Evolutionary conservation across 1,284 basidiomycete species (phyloP).

Genomic region (Heliocybe sulcata): DNA sequence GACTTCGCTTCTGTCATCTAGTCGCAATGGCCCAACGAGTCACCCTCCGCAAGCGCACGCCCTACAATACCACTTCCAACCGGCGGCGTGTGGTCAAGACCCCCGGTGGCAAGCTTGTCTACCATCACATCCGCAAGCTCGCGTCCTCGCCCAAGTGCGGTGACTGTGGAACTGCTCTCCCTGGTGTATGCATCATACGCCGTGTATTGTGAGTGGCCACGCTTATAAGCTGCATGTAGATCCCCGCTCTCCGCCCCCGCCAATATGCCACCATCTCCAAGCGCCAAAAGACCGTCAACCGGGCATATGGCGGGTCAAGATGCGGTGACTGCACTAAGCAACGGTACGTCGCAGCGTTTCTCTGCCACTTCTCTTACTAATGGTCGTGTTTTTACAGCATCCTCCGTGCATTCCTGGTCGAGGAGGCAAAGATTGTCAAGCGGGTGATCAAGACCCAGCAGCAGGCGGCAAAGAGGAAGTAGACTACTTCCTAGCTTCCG

Average conservation of each 20-base stretch:
- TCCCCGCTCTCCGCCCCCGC: slow-evolving; percentile 89
- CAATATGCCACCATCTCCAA: slow-evolving; percentile 93
- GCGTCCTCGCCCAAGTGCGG: slow-evolving; percentile 91
- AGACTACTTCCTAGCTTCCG: slow-evolving; percentile 10
- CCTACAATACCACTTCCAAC: slow-evolving; percentile 99
- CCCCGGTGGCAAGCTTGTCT: slow-evolving; percentile 88
- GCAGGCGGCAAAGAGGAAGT: slow-evolving; percentile 29
- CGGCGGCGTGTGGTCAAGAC: slow-evolving; percentile 96
- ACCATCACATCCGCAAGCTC: slow-evolving; percentile 88
- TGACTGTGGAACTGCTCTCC: slow-evolving; percentile 89
- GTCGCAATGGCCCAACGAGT: slow-evolving; percentile 93
- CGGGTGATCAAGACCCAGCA: slow-evolving; percentile 93
- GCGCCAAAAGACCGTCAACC: slow-evolving; percentile 89
- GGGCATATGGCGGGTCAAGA: slow-evolving; percentile 93
- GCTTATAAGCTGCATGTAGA: slow-evolving; percentile 31
- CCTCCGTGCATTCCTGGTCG: slow-evolving; percentile 96
- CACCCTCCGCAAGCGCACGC: slow-evolving; percentile 96
- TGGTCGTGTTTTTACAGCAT: slow-evolving; percentile 51
- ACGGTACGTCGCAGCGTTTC: slow-evolving; percentile 46
- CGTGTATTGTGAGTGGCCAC: background rate
- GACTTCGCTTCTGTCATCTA: background rate
- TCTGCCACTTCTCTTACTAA: background rate
- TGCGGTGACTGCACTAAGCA: slow-evolving; percentile 91
- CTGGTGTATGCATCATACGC: slow-evolving; percentile 65
- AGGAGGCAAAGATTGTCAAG: slow-evolving; percentile 99